These are phyloP conservation scores for Tetrahymena malaccensis DNA, from an alignment of 73 alveolate species.

Conservation along the genomic window DNA sequence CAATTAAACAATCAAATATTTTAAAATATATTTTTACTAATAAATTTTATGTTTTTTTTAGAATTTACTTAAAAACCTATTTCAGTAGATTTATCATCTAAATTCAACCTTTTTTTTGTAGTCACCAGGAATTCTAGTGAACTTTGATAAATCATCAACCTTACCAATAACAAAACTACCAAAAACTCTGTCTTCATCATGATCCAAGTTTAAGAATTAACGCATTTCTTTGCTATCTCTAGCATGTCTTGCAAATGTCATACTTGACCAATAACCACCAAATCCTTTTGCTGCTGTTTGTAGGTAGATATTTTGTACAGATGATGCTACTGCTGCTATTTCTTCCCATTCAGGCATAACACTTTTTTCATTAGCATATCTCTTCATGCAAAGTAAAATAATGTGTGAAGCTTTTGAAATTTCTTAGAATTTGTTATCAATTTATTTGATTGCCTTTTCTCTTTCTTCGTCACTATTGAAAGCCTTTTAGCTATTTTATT, in stretches of 20 bases:
- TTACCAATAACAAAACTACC: neutral
- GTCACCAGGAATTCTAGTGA: neutral
- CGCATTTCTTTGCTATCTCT: neutral
- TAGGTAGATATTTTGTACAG: neutral
- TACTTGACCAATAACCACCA: neutral
- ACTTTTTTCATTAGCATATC: neutral
- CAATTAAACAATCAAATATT: too few species aligned
- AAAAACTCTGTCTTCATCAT: neutral
- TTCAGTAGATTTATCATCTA: neutral
- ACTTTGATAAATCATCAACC: neutral
- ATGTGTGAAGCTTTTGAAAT: neutral
- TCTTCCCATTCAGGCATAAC: neutral
- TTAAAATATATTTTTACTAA: too few species aligned
- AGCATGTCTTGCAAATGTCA: neutral
- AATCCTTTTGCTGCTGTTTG: neutral
- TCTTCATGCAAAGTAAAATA: neutral
- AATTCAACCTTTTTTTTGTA: neutral
- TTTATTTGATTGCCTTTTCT: neutral
- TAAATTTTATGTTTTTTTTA: neutral
- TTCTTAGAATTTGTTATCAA: neutral
- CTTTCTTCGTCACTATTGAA: neutral
- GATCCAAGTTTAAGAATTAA: neutral
- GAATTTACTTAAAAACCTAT: neutral
- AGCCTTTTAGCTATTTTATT: neutral
- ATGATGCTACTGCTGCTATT: neutral